phyloP scores from a whole-genome alignment of 805 yeast genomes.

The Komagataella pastoris region DNA sequence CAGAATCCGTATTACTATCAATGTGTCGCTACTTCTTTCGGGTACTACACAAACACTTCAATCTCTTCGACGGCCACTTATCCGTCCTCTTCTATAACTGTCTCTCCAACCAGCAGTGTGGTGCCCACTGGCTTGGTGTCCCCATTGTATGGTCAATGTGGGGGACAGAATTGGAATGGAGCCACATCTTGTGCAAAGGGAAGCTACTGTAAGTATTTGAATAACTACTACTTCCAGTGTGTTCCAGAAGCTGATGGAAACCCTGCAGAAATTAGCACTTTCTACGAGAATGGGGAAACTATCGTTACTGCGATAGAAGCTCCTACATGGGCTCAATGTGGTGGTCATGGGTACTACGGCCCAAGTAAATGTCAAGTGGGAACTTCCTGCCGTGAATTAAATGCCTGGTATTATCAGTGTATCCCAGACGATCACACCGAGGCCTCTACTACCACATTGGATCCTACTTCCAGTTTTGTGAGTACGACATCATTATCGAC shows the following conservation, averaged over 20 bases:
- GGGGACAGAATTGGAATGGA: neutral
- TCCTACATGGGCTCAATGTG: neutral
- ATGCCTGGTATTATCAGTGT: neutral
- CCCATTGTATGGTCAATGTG: neutral
- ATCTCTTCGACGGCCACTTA: neutral
- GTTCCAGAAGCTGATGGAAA: neutral
- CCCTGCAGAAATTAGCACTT: neutral
- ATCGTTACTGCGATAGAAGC: neutral
- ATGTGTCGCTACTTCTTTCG: constrained; percentile 7
- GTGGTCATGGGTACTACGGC: neutral
- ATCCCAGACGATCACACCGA: neutral
- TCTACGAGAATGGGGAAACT: neutral
- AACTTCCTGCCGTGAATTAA: neutral
- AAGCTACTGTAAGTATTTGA: neutral
- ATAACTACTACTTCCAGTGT: neutral
- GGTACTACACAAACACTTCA: neutral
- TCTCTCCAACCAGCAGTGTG: neutral
- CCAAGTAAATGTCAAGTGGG: neutral
- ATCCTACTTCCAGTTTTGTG: neutral
- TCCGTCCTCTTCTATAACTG: neutral
- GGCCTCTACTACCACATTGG: neutral
- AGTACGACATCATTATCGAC: neutral
- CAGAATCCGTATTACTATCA: constrained; percentile 13
- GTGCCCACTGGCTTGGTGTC: neutral
- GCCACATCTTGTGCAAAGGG: neutral